These are phyloP conservation scores for Aspergillus cristatus DNA, from an alignment of 495 filamentous ascomycete species.

Conservation along the genomic window DNA sequence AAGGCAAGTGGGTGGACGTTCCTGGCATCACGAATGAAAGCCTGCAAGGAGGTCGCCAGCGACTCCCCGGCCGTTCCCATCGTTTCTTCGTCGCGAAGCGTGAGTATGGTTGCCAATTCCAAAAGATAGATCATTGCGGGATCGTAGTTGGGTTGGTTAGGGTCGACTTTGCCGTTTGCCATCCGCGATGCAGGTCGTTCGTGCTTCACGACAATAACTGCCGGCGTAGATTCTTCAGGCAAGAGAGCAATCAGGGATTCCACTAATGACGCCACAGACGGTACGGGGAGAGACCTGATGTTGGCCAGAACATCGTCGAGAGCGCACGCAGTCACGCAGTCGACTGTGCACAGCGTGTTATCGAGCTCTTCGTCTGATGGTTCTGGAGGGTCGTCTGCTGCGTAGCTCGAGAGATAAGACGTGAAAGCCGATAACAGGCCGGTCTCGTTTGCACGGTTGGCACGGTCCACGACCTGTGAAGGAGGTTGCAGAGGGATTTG, in stretches of 20 bases:
- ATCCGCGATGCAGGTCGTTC: slow-evolving; percentile 54
- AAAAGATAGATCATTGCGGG: slow-evolving; percentile 80
- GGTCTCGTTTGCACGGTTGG: slow-evolving; percentile 61
- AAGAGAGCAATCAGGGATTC: slow-evolving; percentile 69
- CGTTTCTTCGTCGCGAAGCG: slow-evolving; percentile 65
- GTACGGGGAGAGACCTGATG: slow-evolving; percentile 65
- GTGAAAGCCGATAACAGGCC: slow-evolving; percentile 90
- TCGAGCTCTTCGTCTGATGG: slow-evolving; percentile 96
- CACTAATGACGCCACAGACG: slow-evolving; percentile 58
- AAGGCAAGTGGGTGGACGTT: slow-evolving; percentile 72
- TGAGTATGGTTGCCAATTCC: slow-evolving; percentile 79
- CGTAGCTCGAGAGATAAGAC: slow-evolving; percentile 96
- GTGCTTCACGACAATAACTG: slow-evolving; percentile 79
- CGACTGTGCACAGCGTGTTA: slow-evolving; percentile 86
- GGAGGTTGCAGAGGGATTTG: slow-evolving; percentile 84
- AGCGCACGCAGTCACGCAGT: slow-evolving; percentile 84
- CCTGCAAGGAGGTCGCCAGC: slow-evolving; percentile 70
- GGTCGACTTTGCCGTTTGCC: slow-evolving; percentile 40
- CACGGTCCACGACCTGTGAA: slow-evolving; percentile 89
- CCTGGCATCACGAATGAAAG: slow-evolving; percentile 65
- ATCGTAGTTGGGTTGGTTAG: slow-evolving; percentile 60
- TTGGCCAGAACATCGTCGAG: slow-evolving; percentile 78
- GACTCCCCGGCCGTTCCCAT: slow-evolving; percentile 63
- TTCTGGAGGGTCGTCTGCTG: slow-evolving; percentile 93
- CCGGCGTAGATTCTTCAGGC: slow-evolving; percentile 72